These are phyloP conservation scores for Stylonectria norvegica DNA, from an alignment of 2,329 filamentous ascomycete species.

Conservation along the genomic window DNA sequence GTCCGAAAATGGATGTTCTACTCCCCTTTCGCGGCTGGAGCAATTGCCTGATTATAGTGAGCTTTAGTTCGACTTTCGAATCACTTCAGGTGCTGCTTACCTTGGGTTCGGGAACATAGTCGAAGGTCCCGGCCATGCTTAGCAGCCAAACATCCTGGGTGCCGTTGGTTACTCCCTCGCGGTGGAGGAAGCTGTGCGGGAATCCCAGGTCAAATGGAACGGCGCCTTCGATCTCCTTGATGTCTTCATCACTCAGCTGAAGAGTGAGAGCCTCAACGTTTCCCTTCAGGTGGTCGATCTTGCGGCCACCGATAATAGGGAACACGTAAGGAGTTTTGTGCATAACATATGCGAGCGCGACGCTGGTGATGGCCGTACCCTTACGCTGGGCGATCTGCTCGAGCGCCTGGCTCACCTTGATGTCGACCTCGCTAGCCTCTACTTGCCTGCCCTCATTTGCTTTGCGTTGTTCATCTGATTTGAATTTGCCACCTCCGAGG, in stretches of 20 bases:
- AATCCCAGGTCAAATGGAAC: constrained; percentile 64
- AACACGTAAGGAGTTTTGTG: constrained; percentile 70
- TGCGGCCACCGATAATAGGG: constrained; percentile 68
- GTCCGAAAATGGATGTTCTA: constrained; percentile 37
- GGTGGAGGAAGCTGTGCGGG: constrained; percentile 58
- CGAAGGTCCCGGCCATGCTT: constrained; percentile 45
- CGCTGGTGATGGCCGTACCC: constrained; percentile 42
- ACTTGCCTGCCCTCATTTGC: constrained; percentile 35
- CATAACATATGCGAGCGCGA: constrained; percentile 70
- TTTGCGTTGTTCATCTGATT: constrained; percentile 35
- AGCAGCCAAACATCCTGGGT: constrained; percentile 43
- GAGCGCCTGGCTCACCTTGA: constrained; percentile 43
- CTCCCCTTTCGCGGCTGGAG: constrained; percentile 38
- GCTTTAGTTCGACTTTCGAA: too few relatives aligned
- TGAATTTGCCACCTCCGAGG: constrained; percentile 48
- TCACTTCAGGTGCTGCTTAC: too few relatives aligned
- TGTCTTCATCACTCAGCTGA: constrained; percentile 57
- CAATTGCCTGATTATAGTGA: constrained; percentile 36
- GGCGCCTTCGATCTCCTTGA: constrained; percentile 62
- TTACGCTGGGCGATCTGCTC: constrained; percentile 49
- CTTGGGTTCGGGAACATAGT: constrained; percentile 46
- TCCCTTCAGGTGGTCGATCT: constrained; percentile 63
- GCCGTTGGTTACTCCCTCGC: constrained; percentile 34
- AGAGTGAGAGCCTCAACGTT: constrained; percentile 68
- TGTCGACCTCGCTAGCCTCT: constrained; percentile 50